Base-by-base conservation (phyloP, 495 filamentous ascomycete genomes). In the Podospora pseudocomata region DNA sequence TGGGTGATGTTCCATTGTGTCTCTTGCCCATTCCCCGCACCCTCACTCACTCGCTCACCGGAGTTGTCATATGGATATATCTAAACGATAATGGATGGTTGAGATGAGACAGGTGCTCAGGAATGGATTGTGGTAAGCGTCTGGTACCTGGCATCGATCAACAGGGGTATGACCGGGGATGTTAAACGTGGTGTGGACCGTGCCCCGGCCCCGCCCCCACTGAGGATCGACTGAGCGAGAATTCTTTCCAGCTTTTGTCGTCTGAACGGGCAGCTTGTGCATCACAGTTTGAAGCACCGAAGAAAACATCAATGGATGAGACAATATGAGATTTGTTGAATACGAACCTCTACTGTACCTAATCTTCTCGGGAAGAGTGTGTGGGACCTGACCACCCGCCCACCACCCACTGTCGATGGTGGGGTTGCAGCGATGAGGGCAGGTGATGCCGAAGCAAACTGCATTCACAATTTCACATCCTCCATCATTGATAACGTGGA, bases 371-470 rank as follows among this genome's bases (percentile, higher is more conserved):
- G 7, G 39, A 11, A 11, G 9, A 13, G 39, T 11, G 39, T 2
- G 39, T 49, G 39, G 13, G 39, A 49, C 39, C 39, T 49, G 39
- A 49, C 39, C 39, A 49, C 39, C 39, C 39, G 7, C 23, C 23
- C 23, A 23, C 23, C 23, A 23, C 23, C 23, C 23, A 49, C 39
- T 49, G 39, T 49, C 13, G 39, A 58, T 26, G n/a, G 19, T 34
- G 32, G 28, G 66, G 66, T 67, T 67, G 18, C 66, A 67, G 44
- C 53, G 55, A 53, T 27, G 30, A 60, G 28, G 28, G 60, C 66
- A 63, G 66, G 66, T 67, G 66, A 67, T 49, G 66, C 56, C 34
- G 6, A 9, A 16, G 16, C 32, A 67, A 59, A 69, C 61, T 64
- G 54, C 27, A 20, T 54, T n/a, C 67, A 19, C 55, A 58, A 23